Evolutionary conservation across 305 asterid species (phyloP).

Genomic region (Fraxinus floribunda): DNA sequence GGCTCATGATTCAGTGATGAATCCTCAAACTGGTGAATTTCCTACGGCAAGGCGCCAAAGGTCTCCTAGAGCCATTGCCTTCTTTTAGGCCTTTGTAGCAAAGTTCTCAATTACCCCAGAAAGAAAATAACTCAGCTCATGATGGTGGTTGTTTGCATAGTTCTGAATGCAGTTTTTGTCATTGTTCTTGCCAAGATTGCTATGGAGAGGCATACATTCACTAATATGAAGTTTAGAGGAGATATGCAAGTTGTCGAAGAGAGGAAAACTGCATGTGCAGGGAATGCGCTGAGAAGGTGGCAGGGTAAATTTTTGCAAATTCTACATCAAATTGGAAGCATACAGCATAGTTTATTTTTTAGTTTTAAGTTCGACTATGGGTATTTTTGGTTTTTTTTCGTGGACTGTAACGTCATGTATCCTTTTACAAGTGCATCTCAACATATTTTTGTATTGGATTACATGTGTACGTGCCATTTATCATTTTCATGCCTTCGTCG

Average conservation of each 20-base stretch:
- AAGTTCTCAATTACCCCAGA: neutral
- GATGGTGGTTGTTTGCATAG: neutral
- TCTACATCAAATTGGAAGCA: neutral
- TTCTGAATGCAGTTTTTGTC: neutral
- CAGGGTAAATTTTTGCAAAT: neutral
- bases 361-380: neutral
- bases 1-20: neutral
- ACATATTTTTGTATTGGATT: neutral
- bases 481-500: neutral
- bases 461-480: neutral
- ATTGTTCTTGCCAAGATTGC: neutral
- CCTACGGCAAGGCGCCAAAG: neutral
- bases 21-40: neutral
- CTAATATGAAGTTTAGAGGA: neutral
- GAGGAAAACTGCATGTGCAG: neutral
- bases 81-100: neutral
- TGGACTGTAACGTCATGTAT: neutral
- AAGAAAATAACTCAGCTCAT: neutral
- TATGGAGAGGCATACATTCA: neutral
- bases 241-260: neutral
- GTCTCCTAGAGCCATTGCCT: neutral
- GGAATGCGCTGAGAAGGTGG: neutral
- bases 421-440: neutral
- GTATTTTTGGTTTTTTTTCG: neutral
- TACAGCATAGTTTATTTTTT: too few relatives aligned